Base-by-base conservation (phyloP, 805 yeast species). In the Torulaspora quercuum region DNA sequence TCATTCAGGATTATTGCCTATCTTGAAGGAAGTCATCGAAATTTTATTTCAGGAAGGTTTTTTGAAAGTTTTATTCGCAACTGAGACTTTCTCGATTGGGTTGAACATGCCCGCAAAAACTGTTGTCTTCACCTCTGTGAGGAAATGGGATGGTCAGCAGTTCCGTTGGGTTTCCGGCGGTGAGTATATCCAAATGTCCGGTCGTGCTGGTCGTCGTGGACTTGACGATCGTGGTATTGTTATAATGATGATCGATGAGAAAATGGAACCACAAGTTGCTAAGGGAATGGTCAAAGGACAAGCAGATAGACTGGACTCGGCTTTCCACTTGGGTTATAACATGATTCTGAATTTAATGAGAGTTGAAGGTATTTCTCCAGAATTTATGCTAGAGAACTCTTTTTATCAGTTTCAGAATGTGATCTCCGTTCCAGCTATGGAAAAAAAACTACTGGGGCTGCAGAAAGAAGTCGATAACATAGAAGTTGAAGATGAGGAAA, bases 131-230 rank as follows among this genome's bases (percentile, higher is more conserved):
- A 92, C 98, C 0, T 85, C 90, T 21, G 98, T 92, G 13, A 78
- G 98, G 59, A 92, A 92, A 62, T 92, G 97, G 95, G 99, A 92
- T 67, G 98, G 98, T 52, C 79, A 77, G 45, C 95, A 90, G 12
- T 88, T 90, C 72, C 80, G 99, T 65, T 92, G 98, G 98, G 97
- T 92, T 20, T 85, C 95, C 39, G 98, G 98, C 42, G 99, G 99
- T 69, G 99, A 92, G 67, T 92, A 92, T 65, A 92, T 92, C 57
- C 99, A 92, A 68, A 92, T 92, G 99, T 86, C 96, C 29, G 99
- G 99, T 49, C 80, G 99, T 65, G 99, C 99, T 14, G 99, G 99
- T 52, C 89, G 98, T 72, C 85, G 98, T 74, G 99, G 99, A 57
- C 75, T 92, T 52, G 99, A 92, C 73, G 98, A 92, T 61, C 82